Conservation (phyloP, 352 stramenopile species). For the Pythium sukuiense region DNA sequence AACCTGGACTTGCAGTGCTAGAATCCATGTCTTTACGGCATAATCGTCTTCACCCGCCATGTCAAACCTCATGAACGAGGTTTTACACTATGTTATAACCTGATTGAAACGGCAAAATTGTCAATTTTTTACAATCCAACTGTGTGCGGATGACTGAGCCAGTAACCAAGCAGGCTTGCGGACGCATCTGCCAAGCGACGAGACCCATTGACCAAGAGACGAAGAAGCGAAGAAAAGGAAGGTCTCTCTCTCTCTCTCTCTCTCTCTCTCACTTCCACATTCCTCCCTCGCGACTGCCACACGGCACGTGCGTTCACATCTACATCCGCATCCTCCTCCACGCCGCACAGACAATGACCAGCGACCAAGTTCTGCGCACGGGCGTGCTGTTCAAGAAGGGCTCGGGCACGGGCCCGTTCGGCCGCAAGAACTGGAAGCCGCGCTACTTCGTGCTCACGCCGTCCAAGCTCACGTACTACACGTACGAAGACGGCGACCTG, state of each 20-base stretch:
- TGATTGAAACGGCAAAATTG: not conserved
- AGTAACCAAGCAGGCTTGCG: not conserved
- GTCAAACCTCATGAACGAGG: not conserved
- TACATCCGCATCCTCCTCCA: not conserved
- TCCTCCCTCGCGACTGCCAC: not conserved
- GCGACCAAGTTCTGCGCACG: conserved; percentile 30
- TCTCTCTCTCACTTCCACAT: not conserved
- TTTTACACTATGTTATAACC: not conserved
- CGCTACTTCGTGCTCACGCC: conserved; percentile 52
- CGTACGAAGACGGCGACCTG: conserved; percentile 34
- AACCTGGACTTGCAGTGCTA: not conserved
- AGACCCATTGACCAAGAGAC: not conserved
- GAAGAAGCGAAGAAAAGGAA: not conserved
- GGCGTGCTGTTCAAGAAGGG: conserved; percentile 56
- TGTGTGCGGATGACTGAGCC: conserved; percentile 1
- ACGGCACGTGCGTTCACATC: not conserved
- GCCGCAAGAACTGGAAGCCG: conserved; percentile 52
- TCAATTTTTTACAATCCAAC: not conserved
- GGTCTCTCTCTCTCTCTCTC: too few relatives aligned
- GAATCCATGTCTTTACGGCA: not conserved
- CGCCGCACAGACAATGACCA: conserved; percentile 11
- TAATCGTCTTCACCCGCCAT: not conserved
- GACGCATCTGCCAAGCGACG: conserved; percentile 1
- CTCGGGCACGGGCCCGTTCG: conserved; percentile 41
- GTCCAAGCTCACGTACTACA: conserved; percentile 36